phyloP scores from a whole-genome alignment of 441 rosid genomes.

The California macrophylla region DNA sequence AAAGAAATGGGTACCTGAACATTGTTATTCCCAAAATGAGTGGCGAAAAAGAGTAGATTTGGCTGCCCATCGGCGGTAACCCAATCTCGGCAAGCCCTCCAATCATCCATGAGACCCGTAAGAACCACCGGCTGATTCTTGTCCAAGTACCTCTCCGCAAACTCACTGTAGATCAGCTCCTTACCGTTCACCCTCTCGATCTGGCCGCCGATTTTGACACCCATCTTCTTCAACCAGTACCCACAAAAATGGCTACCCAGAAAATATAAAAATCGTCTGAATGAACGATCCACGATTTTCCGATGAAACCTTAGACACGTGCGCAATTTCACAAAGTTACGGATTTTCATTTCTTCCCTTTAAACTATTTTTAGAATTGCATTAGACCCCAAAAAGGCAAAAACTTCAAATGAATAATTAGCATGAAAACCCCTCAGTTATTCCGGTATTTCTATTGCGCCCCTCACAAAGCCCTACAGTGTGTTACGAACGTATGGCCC shows the following conservation, averaged over 20 bases:
- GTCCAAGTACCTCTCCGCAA: conserved; percentile 46
- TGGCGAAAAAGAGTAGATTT: conserved; percentile 48
- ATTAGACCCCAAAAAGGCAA: too few relatives aligned
- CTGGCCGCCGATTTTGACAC: conserved; percentile 43
- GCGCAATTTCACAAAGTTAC: neutral
- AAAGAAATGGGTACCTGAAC: conserved; percentile 51
- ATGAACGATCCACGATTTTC: neutral
- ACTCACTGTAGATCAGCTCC: conserved; percentile 44
- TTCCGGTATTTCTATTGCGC: too few relatives aligned
- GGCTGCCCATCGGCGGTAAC: conserved; percentile 44
- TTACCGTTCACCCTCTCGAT: conserved; percentile 57
- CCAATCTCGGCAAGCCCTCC: conserved; percentile 81
- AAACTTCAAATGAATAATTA: too few relatives aligned
- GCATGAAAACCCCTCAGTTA: too few relatives aligned
- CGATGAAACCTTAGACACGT: neutral
- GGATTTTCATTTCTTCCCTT: too few relatives aligned
- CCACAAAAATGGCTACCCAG: neutral
- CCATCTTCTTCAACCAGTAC: conserved; percentile 23
- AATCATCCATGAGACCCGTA: conserved; percentile 65
- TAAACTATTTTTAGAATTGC: too few relatives aligned
- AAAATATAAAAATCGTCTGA: neutral
- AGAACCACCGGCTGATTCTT: conserved; percentile 66
- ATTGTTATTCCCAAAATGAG: conserved; percentile 59
- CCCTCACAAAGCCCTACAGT: too few relatives aligned
- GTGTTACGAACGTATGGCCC: neutral